A percentile compares a stretch with the other conserved stretches of the same genome.
phyloP scores from a whole-genome alignment of 257 asterid genomes.

The Linderniella brevidens region DNA sequence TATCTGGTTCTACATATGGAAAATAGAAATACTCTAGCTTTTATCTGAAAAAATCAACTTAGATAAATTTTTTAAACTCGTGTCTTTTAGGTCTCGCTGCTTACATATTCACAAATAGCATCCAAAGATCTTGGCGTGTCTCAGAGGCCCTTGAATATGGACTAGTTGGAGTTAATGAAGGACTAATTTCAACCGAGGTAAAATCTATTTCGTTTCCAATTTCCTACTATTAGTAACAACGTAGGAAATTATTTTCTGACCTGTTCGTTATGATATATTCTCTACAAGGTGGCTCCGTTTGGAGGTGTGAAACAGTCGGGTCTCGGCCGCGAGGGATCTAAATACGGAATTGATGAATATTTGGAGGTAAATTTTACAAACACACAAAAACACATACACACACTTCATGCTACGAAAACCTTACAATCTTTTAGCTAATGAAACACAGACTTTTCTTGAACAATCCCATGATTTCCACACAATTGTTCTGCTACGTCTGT shows the following conservation, averaged over 20 bases:
- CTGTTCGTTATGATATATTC: conserved; percentile 6
- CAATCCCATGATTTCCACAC: background rate
- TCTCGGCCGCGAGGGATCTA: conserved; percentile 97
- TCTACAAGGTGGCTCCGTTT: conserved; percentile 73
- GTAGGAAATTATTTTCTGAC: conserved; percentile 1
- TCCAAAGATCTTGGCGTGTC: conserved; percentile 87
- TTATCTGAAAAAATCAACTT: background rate
- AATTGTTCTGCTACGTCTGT: background rate
- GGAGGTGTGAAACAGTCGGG: conserved; percentile 96
- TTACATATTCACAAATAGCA: conserved; percentile 55
- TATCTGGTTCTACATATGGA: no score
- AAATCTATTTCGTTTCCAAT: conserved; percentile 12
- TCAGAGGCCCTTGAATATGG: conserved; percentile 97
- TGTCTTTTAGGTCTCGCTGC: conserved; percentile 73
- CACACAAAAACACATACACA: no score
- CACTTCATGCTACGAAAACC: no score
- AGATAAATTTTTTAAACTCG: background rate
- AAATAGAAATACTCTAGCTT: no score
- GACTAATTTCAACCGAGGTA: conserved; percentile 90
- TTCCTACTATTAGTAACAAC: background rate
- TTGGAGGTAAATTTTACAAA: conserved; percentile 37
- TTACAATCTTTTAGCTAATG: background rate
- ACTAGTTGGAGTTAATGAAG: conserved; percentile 94
- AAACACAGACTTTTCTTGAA: background rate
- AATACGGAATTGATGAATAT: conserved; percentile 88